Percentiles rank a stretch among this genome's conserved stretches.
These are phyloP conservation scores for Herpetospermum pedunculosum DNA, from an alignment of 306 rosid genomes.

Conservation along the genomic window DNA sequence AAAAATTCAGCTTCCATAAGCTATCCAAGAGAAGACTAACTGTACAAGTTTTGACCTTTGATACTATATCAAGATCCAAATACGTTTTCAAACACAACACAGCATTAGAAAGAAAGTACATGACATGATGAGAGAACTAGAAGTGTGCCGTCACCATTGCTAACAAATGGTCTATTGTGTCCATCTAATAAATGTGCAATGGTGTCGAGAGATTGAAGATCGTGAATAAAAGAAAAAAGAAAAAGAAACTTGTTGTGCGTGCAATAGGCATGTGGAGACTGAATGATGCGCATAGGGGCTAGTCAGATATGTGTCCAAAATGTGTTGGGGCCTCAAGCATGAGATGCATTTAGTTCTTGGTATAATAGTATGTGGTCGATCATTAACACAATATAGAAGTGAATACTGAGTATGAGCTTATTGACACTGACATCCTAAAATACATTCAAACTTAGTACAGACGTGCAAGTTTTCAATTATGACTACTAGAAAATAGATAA, in stretches of 20 bases:
- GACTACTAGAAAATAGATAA: not conserved
- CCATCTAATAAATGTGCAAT: not conserved
- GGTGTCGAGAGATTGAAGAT: not conserved
- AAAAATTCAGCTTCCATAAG: not conserved
- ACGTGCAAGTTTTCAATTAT: not conserved
- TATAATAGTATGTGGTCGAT: not conserved
- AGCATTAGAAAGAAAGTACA: not conserved
- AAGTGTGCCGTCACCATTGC: not conserved
- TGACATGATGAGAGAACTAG: not conserved
- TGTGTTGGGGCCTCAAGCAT: not conserved
- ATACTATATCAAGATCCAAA: not conserved
- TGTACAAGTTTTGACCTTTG: not conserved
- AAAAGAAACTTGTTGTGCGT: not conserved
- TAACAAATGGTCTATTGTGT: not conserved
- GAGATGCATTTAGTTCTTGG: too few relatives aligned
- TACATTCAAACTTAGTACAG: not conserved
- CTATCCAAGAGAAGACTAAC: not conserved
- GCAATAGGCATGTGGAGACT: not conserved
- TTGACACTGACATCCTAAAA: not conserved
- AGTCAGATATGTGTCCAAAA: not conserved
- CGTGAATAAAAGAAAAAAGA: not conserved
- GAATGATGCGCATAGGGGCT: not conserved
- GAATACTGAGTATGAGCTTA: not conserved
- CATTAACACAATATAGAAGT: not conserved
- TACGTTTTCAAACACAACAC: not conserved